Base-by-base conservation (phyloP, 2,329 filamentous ascomycete species). In the Ophiocordyceps sinensis region DNA sequence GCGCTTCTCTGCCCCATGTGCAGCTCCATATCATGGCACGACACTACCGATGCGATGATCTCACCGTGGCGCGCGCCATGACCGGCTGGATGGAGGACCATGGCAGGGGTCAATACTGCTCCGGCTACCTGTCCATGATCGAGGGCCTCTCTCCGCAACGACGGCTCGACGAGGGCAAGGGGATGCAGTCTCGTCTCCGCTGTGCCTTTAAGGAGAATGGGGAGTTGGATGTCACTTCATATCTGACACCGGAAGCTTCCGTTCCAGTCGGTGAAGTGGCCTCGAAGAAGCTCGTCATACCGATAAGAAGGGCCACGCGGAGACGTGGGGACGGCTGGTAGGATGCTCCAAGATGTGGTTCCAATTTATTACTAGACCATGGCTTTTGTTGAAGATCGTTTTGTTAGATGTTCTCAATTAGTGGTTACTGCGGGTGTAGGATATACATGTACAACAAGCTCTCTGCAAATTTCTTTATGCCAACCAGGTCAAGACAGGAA, bases 101-200 rank as follows among this genome's bases (percentile, higher is more conserved):
- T 17, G 41, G 38, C 15, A 34, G 38, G 12, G 34, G 41, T 15
- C 21, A 37, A 9, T 40, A 43, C 29, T 10, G 41, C 28, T 15
- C 40, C 11, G 13, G 32, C 26, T 43, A 40, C 19, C 35, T 40
- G 1, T 15, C n/a, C 21, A 37, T 45, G 40, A 23, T 45, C 13
- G 29, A 45, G n/a, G 14, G 17, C 11, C 28, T 45, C 4, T 28
- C 38, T 14, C n/a, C 28, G 9, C 38, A 40, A 19, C 38, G 43
- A 29, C 28, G 30, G 8, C 41, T 45, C 4, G 41, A 31, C n/a
- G 39, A 43, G n/a, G 38, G 41, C 19, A 45, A 45, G 28, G 43
- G 43, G 4, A 26, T 45, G 17, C 41, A 45, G 12, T 35, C 32
- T 6, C 43, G 40, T 19, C 42, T 45, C 17, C 35, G 32, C 23